Evolutionary conservation across 441 rosid species (phyloP), one percentile per base, ranked within the genome.

Genomic region (Arabidopsis hybrid): DNA sequence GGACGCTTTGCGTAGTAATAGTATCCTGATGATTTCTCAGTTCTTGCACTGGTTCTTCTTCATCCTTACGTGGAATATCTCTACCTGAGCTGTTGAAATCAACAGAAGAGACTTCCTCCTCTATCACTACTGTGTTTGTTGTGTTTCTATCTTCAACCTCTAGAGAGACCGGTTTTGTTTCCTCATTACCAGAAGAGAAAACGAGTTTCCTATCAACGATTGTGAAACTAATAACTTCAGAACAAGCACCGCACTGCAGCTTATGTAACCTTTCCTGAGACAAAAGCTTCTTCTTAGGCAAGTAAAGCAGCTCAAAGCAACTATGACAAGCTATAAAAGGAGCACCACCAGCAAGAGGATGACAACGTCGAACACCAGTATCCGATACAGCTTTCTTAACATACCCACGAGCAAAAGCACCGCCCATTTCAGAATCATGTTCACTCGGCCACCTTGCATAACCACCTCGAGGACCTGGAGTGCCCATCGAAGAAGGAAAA

Each of bases 311-410:
- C 76, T 87, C 98, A 55, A 86, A 88, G 84, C 97, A 95, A 79
- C 85, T 89, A 56, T 66, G 76, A 76, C 99, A 95, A n/a, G 86
- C 78, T 13, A 89, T 55, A 80, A 95, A 91, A 7, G 98, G 98
- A 61, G 98, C 92, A 68, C 92, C 99, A 21, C 95, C 94, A 74
- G 84, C 92, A 16, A 91, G 79, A 58, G 99, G 93, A 83, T 59
- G 85, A 42, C 81, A 83, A 45, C 67, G 83, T 42, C 83, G 81
- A n/a, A 85, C 79, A 67, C 78, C 84, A 49, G 77, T 79, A 59
- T 86, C 82, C 34, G 89, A 73, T 10, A 83, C 85, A 72, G 85
- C 86, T 76, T 84, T 89, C 39, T 79, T 89, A 57, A 64, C 86
- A 82, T 79, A 85, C 61, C 86, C 78, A 39, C 78, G 81, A 55